Conservation (phyloP, 2,329 filamentous ascomycete species). For the Colletotrichum sp. region DNA sequence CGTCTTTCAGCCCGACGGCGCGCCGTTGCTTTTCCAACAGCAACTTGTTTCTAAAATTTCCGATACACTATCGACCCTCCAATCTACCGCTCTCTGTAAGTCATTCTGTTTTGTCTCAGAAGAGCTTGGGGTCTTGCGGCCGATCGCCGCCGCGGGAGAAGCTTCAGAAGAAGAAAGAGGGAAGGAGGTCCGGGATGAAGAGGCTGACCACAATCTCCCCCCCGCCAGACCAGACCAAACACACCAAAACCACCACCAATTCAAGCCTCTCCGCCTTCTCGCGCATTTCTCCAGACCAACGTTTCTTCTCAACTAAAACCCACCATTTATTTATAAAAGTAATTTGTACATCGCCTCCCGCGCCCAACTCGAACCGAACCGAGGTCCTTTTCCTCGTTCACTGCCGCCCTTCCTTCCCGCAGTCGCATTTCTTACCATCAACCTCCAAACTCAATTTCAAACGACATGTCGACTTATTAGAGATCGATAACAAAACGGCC, state of each 20-base stretch:
- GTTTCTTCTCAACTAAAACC: slow-evolving; percentile 4
- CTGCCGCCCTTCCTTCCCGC: background rate
- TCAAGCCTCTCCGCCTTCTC: background rate
- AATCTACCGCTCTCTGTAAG: slow-evolving; percentile 6
- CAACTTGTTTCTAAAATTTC: background rate
- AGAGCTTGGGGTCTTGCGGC: background rate
- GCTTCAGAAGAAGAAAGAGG: slow-evolving; percentile 2
- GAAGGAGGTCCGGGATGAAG: slow-evolving; percentile 11
- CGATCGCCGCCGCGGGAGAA: slow-evolving; percentile 4
- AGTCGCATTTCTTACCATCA: slow-evolving; percentile 6
- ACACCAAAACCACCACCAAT: background rate
- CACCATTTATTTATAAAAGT: background rate
- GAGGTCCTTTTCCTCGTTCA: background rate
- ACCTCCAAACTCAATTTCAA: background rate
- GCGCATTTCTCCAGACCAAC: background rate
- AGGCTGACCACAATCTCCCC: slow-evolving; percentile 11
- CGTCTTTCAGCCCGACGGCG: background rate
- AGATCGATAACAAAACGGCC: background rate
- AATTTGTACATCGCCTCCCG: background rate
- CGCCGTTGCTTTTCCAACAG: slow-evolving; percentile 13
- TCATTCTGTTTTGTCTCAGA: background rate
- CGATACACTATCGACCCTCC: slow-evolving; percentile 1
- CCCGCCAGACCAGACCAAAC: slow-evolving; percentile 7
- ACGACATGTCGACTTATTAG: slow-evolving; percentile 7
- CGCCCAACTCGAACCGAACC: background rate